Base-by-base conservation (phyloP, 257 asterid species). In the Jacaranda mimosifolia region DNA sequence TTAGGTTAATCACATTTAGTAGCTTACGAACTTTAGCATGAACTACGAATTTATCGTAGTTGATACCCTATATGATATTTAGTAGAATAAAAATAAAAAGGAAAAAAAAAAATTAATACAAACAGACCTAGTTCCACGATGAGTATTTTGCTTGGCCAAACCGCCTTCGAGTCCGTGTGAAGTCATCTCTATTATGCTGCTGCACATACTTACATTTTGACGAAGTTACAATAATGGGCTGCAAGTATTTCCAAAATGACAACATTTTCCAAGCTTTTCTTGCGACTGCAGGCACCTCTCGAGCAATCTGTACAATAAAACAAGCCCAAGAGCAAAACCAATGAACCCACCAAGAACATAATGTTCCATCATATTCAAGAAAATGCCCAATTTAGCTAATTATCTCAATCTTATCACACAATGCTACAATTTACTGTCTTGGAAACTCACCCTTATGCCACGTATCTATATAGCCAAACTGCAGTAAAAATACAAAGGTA, bases 161-260 rank as follows among this genome's bases (percentile, higher is more conserved):
- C n/a, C n/a, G n/a, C n/a, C n/a, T 69, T 86, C 3, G 88, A 88
- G 32, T 86, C 87, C 56, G 77, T 86, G 77, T 82, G 84, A 6
- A 87, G 86, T 42, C 67, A 43, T 87, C 84, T 14, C 91, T 88
- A n/a, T n/a, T n/a, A n/a, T n/a, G n/a, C 32, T 26, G 32, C 90
- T 1, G 87, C 90, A 53, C 91, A n/a, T n/a, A n/a, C n/a, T n/a
- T n/a, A n/a, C n/a, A n/a, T n/a, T n/a, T n/a, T n/a, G n/a, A n/a
- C n/a, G n/a, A n/a, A n/a, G n/a, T n/a, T n/a, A n/a, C 91, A 18
- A 87, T 87, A 9, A 85, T 67, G 62, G 88, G 88, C 0, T 81
- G 78, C 3, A 88, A 87, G 66, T 82, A 86, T 5, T 18, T 73
- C 48, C 38, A 42, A 7, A 65, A 14, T n/a, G 2, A 21, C 74